These are phyloP conservation scores for Oidium heveae DNA, from an alignment of 2,329 filamentous ascomycete genomes.

Conservation along the genomic window DNA sequence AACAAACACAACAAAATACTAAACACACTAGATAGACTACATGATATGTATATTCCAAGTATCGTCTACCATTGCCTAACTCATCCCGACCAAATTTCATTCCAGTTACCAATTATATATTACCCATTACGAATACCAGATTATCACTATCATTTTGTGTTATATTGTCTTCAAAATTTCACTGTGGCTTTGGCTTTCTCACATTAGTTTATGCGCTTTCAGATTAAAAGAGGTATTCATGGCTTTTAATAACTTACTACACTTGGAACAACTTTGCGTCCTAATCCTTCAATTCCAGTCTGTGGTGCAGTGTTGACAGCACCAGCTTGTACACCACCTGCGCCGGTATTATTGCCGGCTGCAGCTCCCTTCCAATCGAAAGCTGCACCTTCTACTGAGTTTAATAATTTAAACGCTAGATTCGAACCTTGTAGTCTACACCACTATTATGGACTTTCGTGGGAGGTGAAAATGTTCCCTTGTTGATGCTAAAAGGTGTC, in stretches of 20 bases:
- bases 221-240: too few relatives aligned
- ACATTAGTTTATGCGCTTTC: too few relatives aligned
- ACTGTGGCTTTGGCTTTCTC: too few relatives aligned
- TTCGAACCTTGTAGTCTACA: conserved; percentile 5
- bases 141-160: too few relatives aligned
- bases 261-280: neutral
- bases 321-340: neutral
- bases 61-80: too few relatives aligned
- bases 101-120: too few relatives aligned
- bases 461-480: conserved; percentile 6
- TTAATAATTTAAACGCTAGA: conserved; percentile 3
- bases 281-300: neutral
- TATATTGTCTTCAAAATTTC: too few relatives aligned
- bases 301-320: neutral
- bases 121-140: too few relatives aligned
- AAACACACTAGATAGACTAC: too few relatives aligned
- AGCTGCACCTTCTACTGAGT: conserved; percentile 4
- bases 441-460: conserved; percentile 8
- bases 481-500: conserved; percentile 7
- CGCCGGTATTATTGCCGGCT: neutral
- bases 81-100: too few relatives aligned
- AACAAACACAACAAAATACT: too few relatives aligned
- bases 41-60: too few relatives aligned
- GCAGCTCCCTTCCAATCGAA: neutral
- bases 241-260: neutral